These are phyloP conservation scores for Filobasidium uniguttulatum DNA, from an alignment of 1,284 basidiomycete genomes.

Conservation along the genomic window DNA sequence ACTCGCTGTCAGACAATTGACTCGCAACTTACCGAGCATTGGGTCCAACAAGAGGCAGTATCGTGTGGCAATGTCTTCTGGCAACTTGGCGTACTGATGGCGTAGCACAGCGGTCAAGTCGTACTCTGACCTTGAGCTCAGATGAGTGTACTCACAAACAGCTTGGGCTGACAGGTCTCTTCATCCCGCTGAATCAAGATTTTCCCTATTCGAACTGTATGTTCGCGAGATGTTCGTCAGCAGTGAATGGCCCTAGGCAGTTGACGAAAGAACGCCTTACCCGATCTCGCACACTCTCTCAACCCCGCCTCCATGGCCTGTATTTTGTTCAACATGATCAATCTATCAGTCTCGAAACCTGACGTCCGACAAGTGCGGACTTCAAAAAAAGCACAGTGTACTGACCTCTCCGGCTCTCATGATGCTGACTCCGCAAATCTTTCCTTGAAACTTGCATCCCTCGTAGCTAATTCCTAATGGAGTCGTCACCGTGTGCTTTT, in stretches of 20 bases:
- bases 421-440: conserved; percentile 89
- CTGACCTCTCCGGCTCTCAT: conserved; percentile 58
- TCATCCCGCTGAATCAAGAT: conserved; percentile 94
- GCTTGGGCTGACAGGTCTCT: conserved; percentile 74
- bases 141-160: conserved; percentile 44
- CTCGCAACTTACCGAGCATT: conserved; percentile 64
- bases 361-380: no score
- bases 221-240: conserved; percentile 17
- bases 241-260: conserved; percentile 18
- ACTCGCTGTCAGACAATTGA: background rate
- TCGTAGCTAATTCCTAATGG: conserved; percentile 62
- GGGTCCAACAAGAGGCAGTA: conserved; percentile 93
- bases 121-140: background rate
- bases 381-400: no score
- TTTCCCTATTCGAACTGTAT: conserved; percentile 36
- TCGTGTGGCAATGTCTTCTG: conserved; percentile 77
- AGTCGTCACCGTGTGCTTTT: conserved; percentile 53
- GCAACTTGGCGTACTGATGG: conserved; percentile 54
- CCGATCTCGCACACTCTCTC: conserved; percentile 65
- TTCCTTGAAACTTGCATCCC: conserved; percentile 82
- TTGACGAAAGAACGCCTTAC: conserved; percentile 22
- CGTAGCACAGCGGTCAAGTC: background rate
- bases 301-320: conserved; percentile 85
- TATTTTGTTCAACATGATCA: conserved; percentile 37
- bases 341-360: no score